Base-by-base conservation (phyloP, 2,329 filamentous ascomycete genomes). In the Zymoseptoria tritici region DNA sequence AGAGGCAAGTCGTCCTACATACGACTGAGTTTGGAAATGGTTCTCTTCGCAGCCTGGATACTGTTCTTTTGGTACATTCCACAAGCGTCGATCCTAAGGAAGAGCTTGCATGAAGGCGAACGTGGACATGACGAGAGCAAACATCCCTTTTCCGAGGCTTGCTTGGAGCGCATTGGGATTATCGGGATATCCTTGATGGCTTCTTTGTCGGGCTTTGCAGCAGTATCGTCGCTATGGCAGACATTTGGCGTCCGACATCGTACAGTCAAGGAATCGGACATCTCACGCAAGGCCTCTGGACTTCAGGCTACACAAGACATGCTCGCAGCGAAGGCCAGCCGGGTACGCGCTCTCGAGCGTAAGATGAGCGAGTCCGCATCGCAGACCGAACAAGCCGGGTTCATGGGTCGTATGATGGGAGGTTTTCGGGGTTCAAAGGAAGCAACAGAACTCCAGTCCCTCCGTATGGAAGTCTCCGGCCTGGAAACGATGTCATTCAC, bases 151-250 rank as follows among this genome's bases (percentile, higher is more conserved):
- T 80, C 78, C 53, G 81, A 84, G 67, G 81, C 80, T 31, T 83
- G 82, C 67, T 70, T 85, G 52, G 81, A 84, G 65, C 73, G 91
- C 52, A 85, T 96, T 24, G 91, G 90, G 11, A 87, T 96, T 49
- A 90, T 95, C 63, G 91, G 91, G 3, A 91, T 94, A 58, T 86
- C 88, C 54, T 76, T 94, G 57, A 95, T 96, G 90, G 91, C 90
- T 16, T 81, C 92, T 13, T 78, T 96, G n/a, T 90, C 90, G 6
- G 91, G 91, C 0, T 96, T 95, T 68, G 91, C 91, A 5, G 90
- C 90, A n/a, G 88, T 95, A 36, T 92, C 89, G 22, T 88, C 89
- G 1, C 85, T 91, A 1, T 96, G 91, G 90, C 88, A 95, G 70
- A 90, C 85, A 0, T 90, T 95, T 74, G 83, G 85, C 22, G 84